These are phyloP conservation scores for Backusella sp. DNA, from an alignment of 192 early-diverging fungal genomes.

Conservation along the genomic window DNA sequence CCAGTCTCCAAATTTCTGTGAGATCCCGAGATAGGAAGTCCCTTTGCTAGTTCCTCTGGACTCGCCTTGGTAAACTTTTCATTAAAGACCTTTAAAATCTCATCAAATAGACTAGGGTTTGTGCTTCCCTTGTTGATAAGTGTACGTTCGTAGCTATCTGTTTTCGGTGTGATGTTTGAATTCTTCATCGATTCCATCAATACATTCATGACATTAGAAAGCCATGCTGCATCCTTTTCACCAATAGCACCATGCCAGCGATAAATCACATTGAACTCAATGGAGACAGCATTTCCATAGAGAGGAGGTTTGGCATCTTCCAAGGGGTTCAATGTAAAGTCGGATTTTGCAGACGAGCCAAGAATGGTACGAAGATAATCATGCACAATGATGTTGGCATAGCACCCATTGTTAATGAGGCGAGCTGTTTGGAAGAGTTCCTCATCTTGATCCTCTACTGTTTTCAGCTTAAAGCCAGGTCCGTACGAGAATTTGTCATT, in stretches of 20 bases:
- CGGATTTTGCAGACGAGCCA: constrained; percentile 28
- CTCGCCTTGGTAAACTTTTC: constrained; percentile 22
- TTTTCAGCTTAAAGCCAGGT: background rate
- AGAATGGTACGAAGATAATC: constrained; percentile 49
- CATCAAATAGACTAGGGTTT: background rate
- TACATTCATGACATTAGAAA: constrained; percentile 27
- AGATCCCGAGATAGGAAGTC: constrained; percentile 30
- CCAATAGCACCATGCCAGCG: constrained; percentile 48
- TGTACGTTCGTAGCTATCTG: background rate
- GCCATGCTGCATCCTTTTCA: constrained; percentile 38
- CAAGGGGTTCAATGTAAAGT: constrained; percentile 34
- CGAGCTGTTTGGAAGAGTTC: constrained; percentile 50
- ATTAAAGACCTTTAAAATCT: constrained; percentile 16
- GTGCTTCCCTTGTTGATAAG: background rate
- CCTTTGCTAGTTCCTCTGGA: constrained; percentile 20
- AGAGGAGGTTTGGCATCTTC: background rate
- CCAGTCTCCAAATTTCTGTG: constrained; percentile 28
- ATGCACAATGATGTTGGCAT: constrained; percentile 39
- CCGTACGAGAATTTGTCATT: constrained; percentile 38
- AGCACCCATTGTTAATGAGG: constrained; percentile 47
- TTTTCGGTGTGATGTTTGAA: background rate
- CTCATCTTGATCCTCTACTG: constrained; percentile 38
- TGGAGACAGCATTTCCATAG: constrained; percentile 40
- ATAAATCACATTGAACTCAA: constrained; percentile 47
- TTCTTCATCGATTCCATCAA: background rate